Conservation (phyloP, 2,329 filamentous ascomycete genomes). For the Ceratocystis variospora region DNA sequence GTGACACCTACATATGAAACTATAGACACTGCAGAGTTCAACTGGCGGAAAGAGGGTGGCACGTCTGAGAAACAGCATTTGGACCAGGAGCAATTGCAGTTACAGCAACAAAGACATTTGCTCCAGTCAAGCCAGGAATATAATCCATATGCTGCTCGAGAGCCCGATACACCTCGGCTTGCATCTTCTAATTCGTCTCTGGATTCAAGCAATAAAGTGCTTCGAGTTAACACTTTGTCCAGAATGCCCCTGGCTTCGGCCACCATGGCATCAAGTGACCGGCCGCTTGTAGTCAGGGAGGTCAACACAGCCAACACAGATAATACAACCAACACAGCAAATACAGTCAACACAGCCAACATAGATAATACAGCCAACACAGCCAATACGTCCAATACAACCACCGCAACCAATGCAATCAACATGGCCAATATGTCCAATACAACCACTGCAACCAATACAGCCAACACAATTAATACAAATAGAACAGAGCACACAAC, state of each 20-base stretch:
- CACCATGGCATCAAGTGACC: slow-evolving; percentile 19
- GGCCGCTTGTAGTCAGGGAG: not conserved
- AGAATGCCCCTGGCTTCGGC: slow-evolving; percentile 18
- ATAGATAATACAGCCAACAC: not conserved
- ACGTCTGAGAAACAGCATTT: slow-evolving; percentile 6
- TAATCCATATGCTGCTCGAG: not conserved
- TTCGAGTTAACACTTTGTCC: slow-evolving; percentile 13
- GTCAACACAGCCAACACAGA: too few relatives aligned
- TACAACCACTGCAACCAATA: not conserved
- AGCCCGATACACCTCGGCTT: not conserved
- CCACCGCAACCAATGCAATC: not conserved
- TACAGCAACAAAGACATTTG: not conserved
- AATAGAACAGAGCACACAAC: not conserved
- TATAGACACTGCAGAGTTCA: not conserved
- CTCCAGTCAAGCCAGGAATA: not conserved
- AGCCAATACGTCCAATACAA: too few relatives aligned
- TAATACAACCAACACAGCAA: not conserved
- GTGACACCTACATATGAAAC: not conserved
- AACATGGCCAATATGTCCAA: not conserved
- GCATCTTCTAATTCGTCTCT: slow-evolving; percentile 1
- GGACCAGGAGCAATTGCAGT: not conserved
- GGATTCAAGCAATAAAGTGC: not conserved
- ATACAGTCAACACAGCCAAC: not conserved
- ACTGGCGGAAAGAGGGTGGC: slow-evolving; percentile 13
- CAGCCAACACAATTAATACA: not conserved